Conservation (phyloP, 2,329 filamentous ascomycete species). For the Colletotrichum sp. region DNA sequence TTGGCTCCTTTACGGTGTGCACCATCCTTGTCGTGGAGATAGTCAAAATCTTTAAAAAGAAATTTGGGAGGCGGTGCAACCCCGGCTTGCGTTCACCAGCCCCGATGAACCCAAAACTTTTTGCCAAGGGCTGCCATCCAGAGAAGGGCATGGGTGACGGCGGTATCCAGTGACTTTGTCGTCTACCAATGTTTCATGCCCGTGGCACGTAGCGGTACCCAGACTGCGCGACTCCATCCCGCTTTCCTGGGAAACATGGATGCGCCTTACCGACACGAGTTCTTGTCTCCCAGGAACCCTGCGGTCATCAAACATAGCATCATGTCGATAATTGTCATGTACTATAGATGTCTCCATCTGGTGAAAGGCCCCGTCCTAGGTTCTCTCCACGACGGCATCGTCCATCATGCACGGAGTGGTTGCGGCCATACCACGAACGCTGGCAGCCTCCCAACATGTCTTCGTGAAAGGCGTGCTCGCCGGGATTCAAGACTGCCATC, state of each 20-base stretch:
- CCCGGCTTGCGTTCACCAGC: conserved; percentile 8
- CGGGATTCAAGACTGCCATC: not conserved
- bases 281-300: conserved; percentile 2
- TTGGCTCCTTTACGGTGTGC: conserved; percentile 18
- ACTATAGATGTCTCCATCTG: not conserved
- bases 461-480: not conserved
- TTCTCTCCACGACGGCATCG: not conserved
- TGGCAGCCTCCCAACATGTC: not conserved
- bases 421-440: not conserved
- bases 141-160: not conserved
- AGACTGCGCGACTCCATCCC: not conserved
- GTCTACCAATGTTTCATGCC: conserved; percentile 6
- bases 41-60: conserved; percentile 25
- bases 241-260: conserved; percentile 8
- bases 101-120: conserved; percentile 5
- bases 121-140: conserved; percentile 14
- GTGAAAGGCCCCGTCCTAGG: not conserved
- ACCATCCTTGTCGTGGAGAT: conserved; percentile 17
- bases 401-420: not conserved
- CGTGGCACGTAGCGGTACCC: not conserved
- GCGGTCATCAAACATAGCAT: conserved; percentile 13
- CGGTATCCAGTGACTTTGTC: conserved; percentile 1
- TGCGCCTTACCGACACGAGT: conserved; percentile 5
- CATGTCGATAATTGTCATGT: conserved; percentile 1
- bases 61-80: conserved; percentile 22